Conservation (phyloP, 2,329 filamentous ascomycete genomes). For the Dactylellina parvicollis region DNA sequence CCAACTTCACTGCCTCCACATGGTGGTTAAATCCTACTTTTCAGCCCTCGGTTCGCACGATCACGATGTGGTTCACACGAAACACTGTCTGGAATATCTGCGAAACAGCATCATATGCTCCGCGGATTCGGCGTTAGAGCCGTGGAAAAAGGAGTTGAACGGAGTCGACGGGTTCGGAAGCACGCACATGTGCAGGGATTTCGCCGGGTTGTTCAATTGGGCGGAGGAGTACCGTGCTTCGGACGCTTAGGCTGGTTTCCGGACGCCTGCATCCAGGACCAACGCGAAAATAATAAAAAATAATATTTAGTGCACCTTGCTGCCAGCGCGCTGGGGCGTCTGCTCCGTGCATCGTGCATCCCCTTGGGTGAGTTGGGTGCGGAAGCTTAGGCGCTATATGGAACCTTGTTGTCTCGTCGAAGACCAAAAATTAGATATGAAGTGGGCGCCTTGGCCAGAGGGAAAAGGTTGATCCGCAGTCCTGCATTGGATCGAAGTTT, state of each 20-base stretch:
- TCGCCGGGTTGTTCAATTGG: conserved; percentile 41
- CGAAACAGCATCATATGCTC: conserved; percentile 62
- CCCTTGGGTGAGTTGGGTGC: no score
- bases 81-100: conserved; percentile 63
- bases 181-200: conserved; percentile 46
- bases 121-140: conserved; percentile 62
- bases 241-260: conserved; percentile 12
- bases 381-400: no score
- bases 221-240: conserved; percentile 35
- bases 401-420: no score
- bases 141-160: conserved; percentile 59
- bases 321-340: no score
- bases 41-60: conserved; percentile 58
- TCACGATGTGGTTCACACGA: conserved; percentile 60
- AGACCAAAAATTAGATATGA: no score
- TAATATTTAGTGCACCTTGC: no score
- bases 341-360: no score
- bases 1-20: conserved; percentile 62
- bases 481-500: no score
- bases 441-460: no score
- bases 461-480: no score
- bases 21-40: conserved; percentile 59
- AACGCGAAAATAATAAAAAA: background rate
- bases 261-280: background rate
- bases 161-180: conserved; percentile 44